phyloP scores from a whole-genome alignment of 768 basidiomycete genomes.

The Leucocoprinus sp. region DNA sequence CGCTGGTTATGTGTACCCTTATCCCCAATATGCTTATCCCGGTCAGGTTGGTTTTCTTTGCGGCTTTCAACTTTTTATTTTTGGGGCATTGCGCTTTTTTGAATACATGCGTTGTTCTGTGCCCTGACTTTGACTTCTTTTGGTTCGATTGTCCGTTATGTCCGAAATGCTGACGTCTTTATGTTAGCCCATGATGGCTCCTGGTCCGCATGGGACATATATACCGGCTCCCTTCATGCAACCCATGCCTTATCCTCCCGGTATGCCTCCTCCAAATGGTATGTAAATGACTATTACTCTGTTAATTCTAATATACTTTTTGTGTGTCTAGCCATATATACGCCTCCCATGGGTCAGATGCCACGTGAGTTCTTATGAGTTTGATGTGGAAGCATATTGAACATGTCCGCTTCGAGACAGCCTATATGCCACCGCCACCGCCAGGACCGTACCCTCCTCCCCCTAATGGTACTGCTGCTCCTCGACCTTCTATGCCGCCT shows the following conservation, averaged over 20 bases:
- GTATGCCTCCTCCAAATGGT: conserved; percentile 76
- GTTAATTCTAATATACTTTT: conserved; percentile 1
- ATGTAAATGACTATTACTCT: conserved; percentile 19
- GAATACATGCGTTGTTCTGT: too few species aligned
- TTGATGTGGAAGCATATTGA: neutral
- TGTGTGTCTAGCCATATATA: conserved; percentile 59
- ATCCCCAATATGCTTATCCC: conserved; percentile 71
- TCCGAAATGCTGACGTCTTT: conserved; percentile 2
- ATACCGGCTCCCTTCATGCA: conserved; percentile 80
- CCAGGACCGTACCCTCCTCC: conserved; percentile 72
- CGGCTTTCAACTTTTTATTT: neutral
- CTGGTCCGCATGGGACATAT: conserved; percentile 68
- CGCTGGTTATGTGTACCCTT: conserved; percentile 61
- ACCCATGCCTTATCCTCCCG: conserved; percentile 75
- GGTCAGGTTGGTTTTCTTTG: conserved; percentile 48
- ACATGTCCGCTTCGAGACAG: conserved; percentile 18
- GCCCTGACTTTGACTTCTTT: neutral
- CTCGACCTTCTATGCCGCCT: conserved; percentile 85
- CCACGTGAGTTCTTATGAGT: conserved; percentile 52
- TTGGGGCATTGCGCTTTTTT: too few species aligned
- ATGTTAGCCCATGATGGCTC: conserved; percentile 73
- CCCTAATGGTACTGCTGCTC: conserved; percentile 68
- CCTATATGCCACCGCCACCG: conserved; percentile 75
- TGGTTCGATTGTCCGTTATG: neutral
- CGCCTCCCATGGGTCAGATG: conserved; percentile 81